A percentile compares a stretch with the other conserved stretches of the same genome.
Conservation (phyloP, 2,329 filamentous ascomycete genomes). For the Thyridium curvatum region DNA sequence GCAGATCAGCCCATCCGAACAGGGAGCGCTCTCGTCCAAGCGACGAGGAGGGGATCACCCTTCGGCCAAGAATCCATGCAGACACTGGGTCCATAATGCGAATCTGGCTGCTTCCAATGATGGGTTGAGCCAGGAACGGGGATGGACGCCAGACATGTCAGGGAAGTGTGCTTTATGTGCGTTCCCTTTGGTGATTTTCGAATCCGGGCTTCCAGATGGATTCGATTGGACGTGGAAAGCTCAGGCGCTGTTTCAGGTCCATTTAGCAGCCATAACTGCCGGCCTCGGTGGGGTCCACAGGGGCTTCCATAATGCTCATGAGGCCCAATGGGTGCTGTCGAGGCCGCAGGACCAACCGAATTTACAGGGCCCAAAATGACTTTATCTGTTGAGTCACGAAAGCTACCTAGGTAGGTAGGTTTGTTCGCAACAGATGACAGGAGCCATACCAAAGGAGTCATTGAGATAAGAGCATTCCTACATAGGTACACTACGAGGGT, state of each 20-base stretch:
- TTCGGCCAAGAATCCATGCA: conserved; percentile 5
- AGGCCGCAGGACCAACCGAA: too few species aligned
- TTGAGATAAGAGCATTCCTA: too few species aligned
- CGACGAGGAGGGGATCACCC: background rate
- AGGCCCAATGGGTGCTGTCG: too few species aligned
- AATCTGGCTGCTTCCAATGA: background rate
- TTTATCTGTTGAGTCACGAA: too few species aligned
- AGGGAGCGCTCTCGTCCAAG: background rate
- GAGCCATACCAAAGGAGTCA: too few species aligned
- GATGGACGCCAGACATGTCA: background rate
- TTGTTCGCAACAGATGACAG: too few species aligned
- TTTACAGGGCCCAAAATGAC: too few species aligned
- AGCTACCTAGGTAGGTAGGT: too few species aligned
- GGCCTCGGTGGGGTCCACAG: too few species aligned
- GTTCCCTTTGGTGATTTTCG: background rate
- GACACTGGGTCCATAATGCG: background rate
- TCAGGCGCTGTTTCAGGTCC: conserved; percentile 9
- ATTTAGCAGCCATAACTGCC: conserved; percentile 2
- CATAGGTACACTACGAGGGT: too few species aligned
- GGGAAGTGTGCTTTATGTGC: background rate
- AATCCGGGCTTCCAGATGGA: background rate
- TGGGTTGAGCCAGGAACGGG: background rate
- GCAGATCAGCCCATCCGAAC: background rate
- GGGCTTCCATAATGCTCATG: too few species aligned
- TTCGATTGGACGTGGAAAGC: conserved; percentile 9